Conservation (phyloP, 331 rosid genomes). For the Arachis monticola region DNA sequence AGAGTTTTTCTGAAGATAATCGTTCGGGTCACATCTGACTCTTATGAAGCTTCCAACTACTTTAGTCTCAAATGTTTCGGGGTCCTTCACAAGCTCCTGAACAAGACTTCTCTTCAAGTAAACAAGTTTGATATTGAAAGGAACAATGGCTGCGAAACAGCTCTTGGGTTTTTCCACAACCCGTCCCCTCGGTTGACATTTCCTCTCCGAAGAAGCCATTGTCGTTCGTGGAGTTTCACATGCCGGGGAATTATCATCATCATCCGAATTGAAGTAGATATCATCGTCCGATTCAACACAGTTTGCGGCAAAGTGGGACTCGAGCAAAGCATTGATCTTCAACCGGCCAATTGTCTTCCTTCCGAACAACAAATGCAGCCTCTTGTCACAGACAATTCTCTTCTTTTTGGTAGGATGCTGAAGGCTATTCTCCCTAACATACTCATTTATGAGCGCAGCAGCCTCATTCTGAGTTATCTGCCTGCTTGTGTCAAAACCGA, state of each 20-base stretch:
- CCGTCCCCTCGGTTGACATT: conserved; percentile 39
- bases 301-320: conserved; percentile 66
- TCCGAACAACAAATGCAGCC: conserved; percentile 67
- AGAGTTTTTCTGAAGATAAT: conserved; percentile 69
- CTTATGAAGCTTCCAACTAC: conserved; percentile 76
- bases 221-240: conserved; percentile 38
- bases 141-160: conserved; percentile 64
- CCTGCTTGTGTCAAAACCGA: conserved; percentile 59
- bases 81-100: conserved; percentile 59
- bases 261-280: conserved; percentile 48
- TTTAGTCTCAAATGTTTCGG: conserved; percentile 58
- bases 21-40: conserved; percentile 62
- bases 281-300: conserved; percentile 52
- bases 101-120: conserved; percentile 69
- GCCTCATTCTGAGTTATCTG: conserved; percentile 63
- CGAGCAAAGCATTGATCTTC: conserved; percentile 66
- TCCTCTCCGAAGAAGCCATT: conserved; percentile 19
- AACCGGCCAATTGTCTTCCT: conserved; percentile 63
- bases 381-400: conserved; percentile 63
- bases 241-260: conserved; percentile 34
- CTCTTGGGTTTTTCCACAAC: conserved; percentile 49
- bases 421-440: conserved; percentile 55
- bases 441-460: conserved; percentile 57
- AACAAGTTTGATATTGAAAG: conserved; percentile 69
- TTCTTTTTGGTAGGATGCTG: conserved; percentile 64